Conservation (phyloP, 164 flowering plant genomes). For the Saururus chinensis region DNA sequence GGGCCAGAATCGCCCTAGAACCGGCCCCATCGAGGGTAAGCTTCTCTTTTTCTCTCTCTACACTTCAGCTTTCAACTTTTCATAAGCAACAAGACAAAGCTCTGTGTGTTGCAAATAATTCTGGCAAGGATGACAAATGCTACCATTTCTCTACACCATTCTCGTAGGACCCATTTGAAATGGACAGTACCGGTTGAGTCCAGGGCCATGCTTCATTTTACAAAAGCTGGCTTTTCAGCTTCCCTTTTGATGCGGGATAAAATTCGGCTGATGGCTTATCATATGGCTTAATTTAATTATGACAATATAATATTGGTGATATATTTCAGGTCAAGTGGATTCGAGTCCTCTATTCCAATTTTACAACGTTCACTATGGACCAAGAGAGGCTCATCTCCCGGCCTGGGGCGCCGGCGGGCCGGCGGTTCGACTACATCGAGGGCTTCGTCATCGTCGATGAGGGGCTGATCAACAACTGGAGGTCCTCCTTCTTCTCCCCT, state of each 20-base stretch:
- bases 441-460: conserved; percentile 91
- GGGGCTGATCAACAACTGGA: conserved; percentile 86
- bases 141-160: not conserved
- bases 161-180: not conserved
- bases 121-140: not conserved
- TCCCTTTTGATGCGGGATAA: too few relatives aligned
- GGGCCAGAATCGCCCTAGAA: conserved; percentile 86
- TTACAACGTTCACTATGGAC: conserved; percentile 60
- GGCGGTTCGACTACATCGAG: conserved; percentile 82
- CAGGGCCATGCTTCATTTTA: not conserved
- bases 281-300: too few relatives aligned
- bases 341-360: conserved; percentile 69
- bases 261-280: too few relatives aligned
- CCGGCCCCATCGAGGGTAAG: conserved; percentile 77
- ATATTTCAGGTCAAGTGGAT: conserved; percentile 78
- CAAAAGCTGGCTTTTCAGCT: not conserved
- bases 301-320: not conserved
- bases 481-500: conserved; percentile 90
- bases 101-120: not conserved
- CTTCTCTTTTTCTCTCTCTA: not conserved
- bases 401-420: conserved; percentile 28
- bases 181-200: not conserved
- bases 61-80: not conserved
- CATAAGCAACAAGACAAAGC: not conserved
- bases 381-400: conserved; percentile 83